phyloP scores from a whole-genome alignment of 805 yeast species.

The Candida bentonensis region DNA sequence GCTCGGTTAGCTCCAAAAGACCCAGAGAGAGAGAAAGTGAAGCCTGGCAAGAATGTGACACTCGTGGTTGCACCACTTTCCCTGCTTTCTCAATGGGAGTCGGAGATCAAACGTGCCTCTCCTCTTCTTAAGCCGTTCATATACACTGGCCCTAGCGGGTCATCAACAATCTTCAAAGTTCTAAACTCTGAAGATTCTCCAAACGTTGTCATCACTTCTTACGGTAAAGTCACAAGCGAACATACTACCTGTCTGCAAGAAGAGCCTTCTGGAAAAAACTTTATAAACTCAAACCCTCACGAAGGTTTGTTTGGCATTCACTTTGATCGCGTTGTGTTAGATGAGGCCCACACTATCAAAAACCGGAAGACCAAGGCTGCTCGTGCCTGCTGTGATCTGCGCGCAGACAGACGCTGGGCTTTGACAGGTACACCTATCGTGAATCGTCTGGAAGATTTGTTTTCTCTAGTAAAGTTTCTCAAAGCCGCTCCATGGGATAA shows the following conservation, averaged over 20 bases:
- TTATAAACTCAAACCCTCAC: background rate
- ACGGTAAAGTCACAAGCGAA: constrained; percentile 75
- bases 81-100: constrained; percentile 79
- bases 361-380: constrained; percentile 70
- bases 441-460: constrained; percentile 76
- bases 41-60: constrained; percentile 25
- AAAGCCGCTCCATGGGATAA: constrained; percentile 84
- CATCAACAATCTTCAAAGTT: constrained; percentile 7
- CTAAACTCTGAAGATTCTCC: constrained; percentile 33
- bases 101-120: constrained; percentile 50
- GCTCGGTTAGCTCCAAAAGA: background rate
- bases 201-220: constrained; percentile 64
- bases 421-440: constrained; percentile 90
- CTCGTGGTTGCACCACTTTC: constrained; percentile 85
- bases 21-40: constrained; percentile 2
- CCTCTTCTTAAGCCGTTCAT: constrained; percentile 24
- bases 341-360: constrained; percentile 84
- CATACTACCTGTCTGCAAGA: constrained; percentile 22
- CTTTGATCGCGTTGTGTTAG: constrained; percentile 65
- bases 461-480: constrained; percentile 59
- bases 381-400: constrained; percentile 55
- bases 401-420: constrained; percentile 61
- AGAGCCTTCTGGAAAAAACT: constrained; percentile 6
- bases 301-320: constrained; percentile 55
- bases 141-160: constrained; percentile 54